Conservation (phyloP, 2,329 filamentous ascomycete species). For the Albophoma yamanashiensis region DNA sequence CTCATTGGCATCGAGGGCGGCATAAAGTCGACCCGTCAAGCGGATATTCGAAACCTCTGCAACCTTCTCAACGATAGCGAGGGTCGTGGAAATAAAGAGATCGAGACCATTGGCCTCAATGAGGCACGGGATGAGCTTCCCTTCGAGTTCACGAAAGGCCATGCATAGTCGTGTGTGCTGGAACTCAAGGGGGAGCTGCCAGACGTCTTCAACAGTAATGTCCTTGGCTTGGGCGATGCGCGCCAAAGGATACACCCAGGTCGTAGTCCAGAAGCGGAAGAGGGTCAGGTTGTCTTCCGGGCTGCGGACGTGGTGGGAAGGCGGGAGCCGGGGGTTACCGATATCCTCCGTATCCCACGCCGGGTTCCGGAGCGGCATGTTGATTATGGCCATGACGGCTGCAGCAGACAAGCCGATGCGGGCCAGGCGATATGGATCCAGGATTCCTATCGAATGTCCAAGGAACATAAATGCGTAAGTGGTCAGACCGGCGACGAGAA, state of each 20-base stretch:
- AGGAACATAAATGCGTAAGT: constrained; percentile 20
- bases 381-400: constrained; percentile 19
- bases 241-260: constrained; percentile 72
- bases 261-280: constrained; percentile 78
- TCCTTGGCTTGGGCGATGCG: constrained; percentile 51
- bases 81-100: constrained; percentile 52
- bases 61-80: constrained; percentile 45
- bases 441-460: constrained; percentile 7
- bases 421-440: constrained; percentile 13
- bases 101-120: constrained; percentile 72
- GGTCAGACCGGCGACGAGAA: constrained; percentile 19
- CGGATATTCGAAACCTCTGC: constrained; percentile 27
- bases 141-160: constrained; percentile 61
- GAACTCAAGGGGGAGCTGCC: constrained; percentile 69
- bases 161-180: constrained; percentile 68
- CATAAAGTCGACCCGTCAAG: constrained; percentile 24
- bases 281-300: constrained; percentile 70
- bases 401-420: constrained; percentile 12
- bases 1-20: constrained; percentile 18
- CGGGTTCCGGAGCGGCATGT: constrained; percentile 26
- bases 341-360: constrained; percentile 21
- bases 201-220: constrained; percentile 70
- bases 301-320: constrained; percentile 40
- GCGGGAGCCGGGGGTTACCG: constrained; percentile 13
- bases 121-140: constrained; percentile 60